Evolutionary conservation across 257 asterid species (phyloP), one percentile per base, ranked within the genome.

Genomic region (Fraxinus pennsylvanica): DNA sequence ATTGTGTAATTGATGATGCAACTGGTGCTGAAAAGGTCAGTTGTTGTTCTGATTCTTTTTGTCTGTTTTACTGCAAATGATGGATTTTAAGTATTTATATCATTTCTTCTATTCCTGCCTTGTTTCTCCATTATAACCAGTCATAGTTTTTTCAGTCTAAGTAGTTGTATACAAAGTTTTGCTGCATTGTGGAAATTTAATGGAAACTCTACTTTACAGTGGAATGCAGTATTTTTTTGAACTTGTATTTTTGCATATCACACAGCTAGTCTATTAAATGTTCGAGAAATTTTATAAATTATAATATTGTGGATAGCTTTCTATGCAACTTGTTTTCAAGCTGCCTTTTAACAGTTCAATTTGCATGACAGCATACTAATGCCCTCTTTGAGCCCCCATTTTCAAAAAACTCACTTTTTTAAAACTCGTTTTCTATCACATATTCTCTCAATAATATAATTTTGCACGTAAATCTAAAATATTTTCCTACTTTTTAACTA

Each of bases 1-100:
- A 96, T 87, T 96, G 99, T 33, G 99, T 93, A 54, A 96, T 96
- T 45, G 99, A 96, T 86, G 99, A 96, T 91, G 97, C 97, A 82
- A 96, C 97, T 78, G 97, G 99, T 77, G 98, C 99, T 77, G 99
- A 96, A 86, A 96, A 96, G 97, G 99, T 93, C 39, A 21, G 82
- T 68, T 47, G 45, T 81, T 74, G 22, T 61, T 77, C 35, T 30
- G 35, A 12, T 71, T 78, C 17, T 67, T 59, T 45, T 13, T 77
- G 72, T 76, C 50, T 52, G 68, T 41, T 30, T 19, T 65, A 43
- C 71, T 63, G 63, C 68, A 74, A 61, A 61, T 61, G 68, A 9
- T 61, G 68, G 68, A 54, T 19, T 47, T 52, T 19, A 19, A 57
- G 25, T 7, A n/a, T 57, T n/a, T n/a, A 57, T 57, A n/a, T n/a